These are phyloP conservation scores for Thermothielavioides terrestris DNA, from an alignment of 495 filamentous ascomycete genomes.

Conservation along the genomic window DNA sequence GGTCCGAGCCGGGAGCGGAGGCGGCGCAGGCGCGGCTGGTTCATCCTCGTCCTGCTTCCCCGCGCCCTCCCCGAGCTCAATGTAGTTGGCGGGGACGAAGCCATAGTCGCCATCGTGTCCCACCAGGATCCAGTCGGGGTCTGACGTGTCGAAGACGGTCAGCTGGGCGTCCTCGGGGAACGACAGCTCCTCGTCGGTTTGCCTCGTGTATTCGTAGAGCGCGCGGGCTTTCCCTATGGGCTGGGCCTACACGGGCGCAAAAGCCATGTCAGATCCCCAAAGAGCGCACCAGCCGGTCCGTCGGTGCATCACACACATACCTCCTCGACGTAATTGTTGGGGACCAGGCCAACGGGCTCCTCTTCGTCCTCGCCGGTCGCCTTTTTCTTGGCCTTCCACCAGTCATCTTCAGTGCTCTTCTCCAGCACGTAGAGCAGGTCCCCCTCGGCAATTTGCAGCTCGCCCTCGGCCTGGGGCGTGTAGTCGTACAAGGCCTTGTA, in stretches of 20 bases:
- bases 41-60: conserved; percentile 20
- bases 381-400: conserved; percentile 99
- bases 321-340: conserved; percentile 94
- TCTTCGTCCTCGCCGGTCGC: conserved; percentile 84
- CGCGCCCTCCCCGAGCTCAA: conserved; percentile 49
- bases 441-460: conserved; percentile 80
- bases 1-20: conserved; percentile 24
- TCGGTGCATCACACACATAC: conserved; percentile 45
- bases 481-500: conserved; percentile 95
- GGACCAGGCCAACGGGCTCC: conserved; percentile 86
- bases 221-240: conserved; percentile 69
- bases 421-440: conserved; percentile 89
- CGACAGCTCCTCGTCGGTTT: conserved; percentile 96
- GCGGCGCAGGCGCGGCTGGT: conserved; percentile 20
- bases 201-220: conserved; percentile 90
- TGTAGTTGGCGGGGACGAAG: conserved; percentile 97
- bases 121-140: conserved; percentile 95
- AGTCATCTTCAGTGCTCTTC: conserved; percentile 82
- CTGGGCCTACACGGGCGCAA: conserved; percentile 46
- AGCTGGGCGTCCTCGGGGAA: conserved; percentile 84
- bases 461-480: conserved; percentile 75
- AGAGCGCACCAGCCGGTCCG: neutral
- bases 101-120: conserved; percentile 79
- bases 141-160: conserved; percentile 77
- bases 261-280: neutral